Evolutionary conservation across 371 early-diverging fungal species (phyloP), one percentile per base, ranked within the genome.

Genomic region (Batkoa obscura): DNA sequence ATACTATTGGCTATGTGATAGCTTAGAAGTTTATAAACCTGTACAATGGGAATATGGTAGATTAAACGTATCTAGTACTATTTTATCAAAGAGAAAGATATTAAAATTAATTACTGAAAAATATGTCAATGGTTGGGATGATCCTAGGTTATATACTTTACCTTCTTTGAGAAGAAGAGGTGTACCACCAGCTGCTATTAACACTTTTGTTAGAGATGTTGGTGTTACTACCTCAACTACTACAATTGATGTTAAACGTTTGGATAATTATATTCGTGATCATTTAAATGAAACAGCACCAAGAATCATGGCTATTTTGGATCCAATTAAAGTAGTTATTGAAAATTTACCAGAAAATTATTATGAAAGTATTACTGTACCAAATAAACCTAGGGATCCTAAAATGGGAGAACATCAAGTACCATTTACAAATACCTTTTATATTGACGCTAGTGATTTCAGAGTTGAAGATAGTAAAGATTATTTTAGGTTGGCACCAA

Each of bases 11-110:
- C 81, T 99, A 35, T 86, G 94, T 47, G 96, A 99, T 65, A 93
- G 94, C 32, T 77, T 99, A 41, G 94, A 94, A 62, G 76, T 99
- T 0, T 99, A 99, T 76, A 97, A 97, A 73, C 99, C 99, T 30
- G 97, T 99, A 33, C 99, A 99, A 76, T 99, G 99, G 98, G 99
- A 99, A 70, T 99, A 90, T 64, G 94, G 94, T 42, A 81, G 99
- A 59, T 72, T 99, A 55, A 95, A 89, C 64, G 81, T 99, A 55
- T 86, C 93, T 52, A 87, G 93, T 69, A 94, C 98, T 12, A 78
- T 99, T 61, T 76, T 97, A 67, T 94, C 94, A 59, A 99, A 99
- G 80, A 85, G 99, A 60, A 99, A 98, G 77, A 77, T 99, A 41
- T 80, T 79, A 56, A 79, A 88, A 78, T 74, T 99, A 60, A 90